Percentiles rank a stretch among this genome's conserved stretches.
phyloP scores from a whole-genome alignment of 2,329 filamentous ascomycete species.

The Chaetomium sp. region DNA sequence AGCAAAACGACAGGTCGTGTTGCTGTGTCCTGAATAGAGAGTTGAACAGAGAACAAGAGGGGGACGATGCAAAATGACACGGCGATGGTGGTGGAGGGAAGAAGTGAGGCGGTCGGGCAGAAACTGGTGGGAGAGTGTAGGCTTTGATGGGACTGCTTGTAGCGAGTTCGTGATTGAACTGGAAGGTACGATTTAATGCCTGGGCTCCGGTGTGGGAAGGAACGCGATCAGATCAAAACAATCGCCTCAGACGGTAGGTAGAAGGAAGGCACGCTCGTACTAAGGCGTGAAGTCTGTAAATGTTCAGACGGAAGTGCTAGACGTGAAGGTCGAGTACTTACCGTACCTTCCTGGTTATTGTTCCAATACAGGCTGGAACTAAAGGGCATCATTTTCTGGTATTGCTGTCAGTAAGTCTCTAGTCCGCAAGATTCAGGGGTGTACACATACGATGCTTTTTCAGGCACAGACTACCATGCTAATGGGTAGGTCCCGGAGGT shows the following conservation, averaged over 20 bases:
- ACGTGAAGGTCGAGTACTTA: not conserved
- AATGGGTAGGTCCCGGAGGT: not conserved
- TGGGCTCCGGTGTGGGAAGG: not conserved
- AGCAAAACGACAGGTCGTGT: slow-evolving; percentile 16
- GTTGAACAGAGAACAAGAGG: slow-evolving; percentile 23
- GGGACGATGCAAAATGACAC: slow-evolving; percentile 26
- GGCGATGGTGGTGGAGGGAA: slow-evolving; percentile 9
- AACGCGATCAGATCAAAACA: not conserved
- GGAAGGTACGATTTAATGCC: not conserved
- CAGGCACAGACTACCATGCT: not conserved
- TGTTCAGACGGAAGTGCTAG: not conserved
- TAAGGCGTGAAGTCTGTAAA: not conserved
- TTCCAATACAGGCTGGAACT: not conserved
- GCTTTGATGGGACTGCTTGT: not conserved
- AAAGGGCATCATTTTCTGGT: not conserved
- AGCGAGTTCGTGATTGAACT: not conserved
- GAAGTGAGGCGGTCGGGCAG: not conserved
- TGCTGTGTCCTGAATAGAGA: slow-evolving; percentile 21
- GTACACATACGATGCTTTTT: not conserved
- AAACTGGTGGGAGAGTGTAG: not conserved
- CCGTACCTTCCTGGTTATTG: too few species aligned
- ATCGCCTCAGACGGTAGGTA: too few species aligned
- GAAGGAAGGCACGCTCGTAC: not conserved
- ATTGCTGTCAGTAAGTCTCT: not conserved
- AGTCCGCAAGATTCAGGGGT: not conserved